Evolutionary conservation across 169 alveolate genomes (phyloP).

Genomic region (Eimeria acervulina): DNA sequence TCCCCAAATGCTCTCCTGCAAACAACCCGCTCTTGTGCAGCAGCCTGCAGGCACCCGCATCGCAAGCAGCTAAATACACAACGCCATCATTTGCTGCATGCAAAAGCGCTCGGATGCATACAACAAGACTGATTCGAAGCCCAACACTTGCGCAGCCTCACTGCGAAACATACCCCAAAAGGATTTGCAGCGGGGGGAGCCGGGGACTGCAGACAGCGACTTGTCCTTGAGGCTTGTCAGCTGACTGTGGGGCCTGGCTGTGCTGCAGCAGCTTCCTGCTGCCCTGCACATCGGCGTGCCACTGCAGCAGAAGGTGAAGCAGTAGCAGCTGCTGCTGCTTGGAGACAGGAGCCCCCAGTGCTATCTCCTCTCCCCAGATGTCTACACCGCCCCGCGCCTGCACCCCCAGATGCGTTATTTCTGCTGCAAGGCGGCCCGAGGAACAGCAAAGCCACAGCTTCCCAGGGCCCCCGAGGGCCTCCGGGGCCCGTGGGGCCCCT

Average conservation of each 20-base stretch:
- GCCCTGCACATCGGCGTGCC: constrained; percentile 58
- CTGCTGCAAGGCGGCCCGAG: neutral
- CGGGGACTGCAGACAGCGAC: neutral
- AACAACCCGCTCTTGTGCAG: constrained; percentile 60
- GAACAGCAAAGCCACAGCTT: constrained; percentile 19
- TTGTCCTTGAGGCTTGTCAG: neutral
- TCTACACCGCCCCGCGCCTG: constrained; percentile 54
- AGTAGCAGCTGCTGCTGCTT: constrained; percentile 72
- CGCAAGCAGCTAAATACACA: neutral
- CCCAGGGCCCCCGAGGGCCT: neutral
- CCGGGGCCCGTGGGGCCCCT: constrained; percentile 8
- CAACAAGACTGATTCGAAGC: neutral
- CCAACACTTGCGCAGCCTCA: neutral
- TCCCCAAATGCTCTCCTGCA: neutral
- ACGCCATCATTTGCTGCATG: neutral
- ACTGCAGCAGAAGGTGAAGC: constrained; percentile 71
- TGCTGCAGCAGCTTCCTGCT: neutral
- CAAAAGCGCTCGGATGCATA: neutral
- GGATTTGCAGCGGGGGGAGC: neutral
- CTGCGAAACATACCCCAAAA: neutral
- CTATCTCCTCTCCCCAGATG: constrained; percentile 55
- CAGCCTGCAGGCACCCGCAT: constrained; percentile 25
- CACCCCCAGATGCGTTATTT: constrained; percentile 32
- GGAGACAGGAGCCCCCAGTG: constrained; percentile 1
- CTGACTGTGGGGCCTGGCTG: neutral